Base-by-base conservation (phyloP, 1,139 yeast genomes). In the Saccharomyces hybrid region DNA sequence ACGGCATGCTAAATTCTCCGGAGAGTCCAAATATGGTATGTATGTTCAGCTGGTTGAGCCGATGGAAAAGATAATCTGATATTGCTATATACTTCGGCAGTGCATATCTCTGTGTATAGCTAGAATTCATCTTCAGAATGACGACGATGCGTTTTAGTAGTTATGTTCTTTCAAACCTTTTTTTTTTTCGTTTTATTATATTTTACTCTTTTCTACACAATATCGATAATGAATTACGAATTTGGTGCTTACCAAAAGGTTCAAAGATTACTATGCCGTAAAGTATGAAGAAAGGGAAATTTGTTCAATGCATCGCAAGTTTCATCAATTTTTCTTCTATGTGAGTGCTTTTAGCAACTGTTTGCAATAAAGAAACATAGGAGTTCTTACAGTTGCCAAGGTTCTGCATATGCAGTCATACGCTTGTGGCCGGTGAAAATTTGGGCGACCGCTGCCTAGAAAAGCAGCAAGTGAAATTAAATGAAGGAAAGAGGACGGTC, bases 11-110 rank as follows among this genome's bases (percentile, higher is more conserved):
- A 74, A 81, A 82, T 59, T 82, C 87, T 46, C 87, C 87, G 2
- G 87, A 86, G 28, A 82, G 78, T 32, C 88, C 88, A 59, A 82
- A 83, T 51, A 83, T 74, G 34, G 87, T 80, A 51, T 73, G 69
- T 53, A 81, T 73, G 16, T 76, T 76, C 52, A 81, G 70, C 66
- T 82, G 85, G 62, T 71, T 74, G 55, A 83, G 66, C 64, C 86
- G 73, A 62, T 79, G 82, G 61, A 82, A 82, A 51, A 83, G 66
- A 61, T 79, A 83, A 53, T 75, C 75, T 52, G 84, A 83, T 55
- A 83, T 70, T 9, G 82, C 60, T n/a, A 69, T 67, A 63, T 53
- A 53, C 0, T 56, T 52, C 14, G 61, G 61, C 34, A 62, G 46
- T 14, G 51, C 49, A 51, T 60, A 55, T 11, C 50, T 16, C 31